These are phyloP conservation scores for Syncephalastrum monosporum DNA, from an alignment of 371 early-diverging fungal genomes.

Conservation along the genomic window DNA sequence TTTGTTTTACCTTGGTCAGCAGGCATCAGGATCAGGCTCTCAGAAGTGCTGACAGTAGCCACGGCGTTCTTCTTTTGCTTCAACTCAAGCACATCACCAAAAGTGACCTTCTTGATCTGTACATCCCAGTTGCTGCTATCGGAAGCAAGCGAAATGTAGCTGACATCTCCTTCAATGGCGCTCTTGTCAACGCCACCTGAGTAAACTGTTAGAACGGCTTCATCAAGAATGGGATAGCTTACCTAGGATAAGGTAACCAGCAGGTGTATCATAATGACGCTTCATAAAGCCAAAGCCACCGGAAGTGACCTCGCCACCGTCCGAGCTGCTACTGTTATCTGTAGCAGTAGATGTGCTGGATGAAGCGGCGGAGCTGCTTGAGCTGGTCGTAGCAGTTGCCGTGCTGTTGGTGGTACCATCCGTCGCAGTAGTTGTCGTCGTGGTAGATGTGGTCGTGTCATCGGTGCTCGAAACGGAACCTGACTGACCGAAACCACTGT, in stretches of 20 bases:
- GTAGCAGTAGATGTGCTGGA: not conserved
- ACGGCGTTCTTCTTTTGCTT: constrained; percentile 34
- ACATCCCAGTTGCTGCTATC: constrained; percentile 40
- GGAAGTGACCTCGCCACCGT: constrained; percentile 14
- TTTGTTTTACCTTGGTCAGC: constrained; percentile 18
- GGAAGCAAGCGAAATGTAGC: constrained; percentile 35
- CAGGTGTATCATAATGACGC: constrained; percentile 23
- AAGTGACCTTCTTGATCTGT: constrained; percentile 37
- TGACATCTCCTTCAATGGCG: constrained; percentile 33
- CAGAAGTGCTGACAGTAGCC: constrained; percentile 39
- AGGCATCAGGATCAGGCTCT: constrained; percentile 38
- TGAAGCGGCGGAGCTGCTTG: not conserved
- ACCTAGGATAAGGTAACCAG: constrained; percentile 41
- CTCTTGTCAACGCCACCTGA: constrained; percentile 40
- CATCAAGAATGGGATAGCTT: constrained; percentile 3
- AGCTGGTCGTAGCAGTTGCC: constrained; percentile 1
- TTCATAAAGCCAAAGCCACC: constrained; percentile 39
- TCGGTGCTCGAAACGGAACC: constrained; percentile 14
- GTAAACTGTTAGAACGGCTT: not conserved
- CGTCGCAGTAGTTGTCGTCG: not conserved
- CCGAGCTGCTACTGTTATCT: constrained; percentile 1
- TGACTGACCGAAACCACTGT: constrained; percentile 25
- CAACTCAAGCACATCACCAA: constrained; percentile 26
- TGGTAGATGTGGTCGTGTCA: not conserved
- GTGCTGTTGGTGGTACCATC: constrained; percentile 3